phyloP scores from a whole-genome alignment of 2,329 filamentous ascomycete genomes.

The Myriosclerotinia duriaeana region DNA sequence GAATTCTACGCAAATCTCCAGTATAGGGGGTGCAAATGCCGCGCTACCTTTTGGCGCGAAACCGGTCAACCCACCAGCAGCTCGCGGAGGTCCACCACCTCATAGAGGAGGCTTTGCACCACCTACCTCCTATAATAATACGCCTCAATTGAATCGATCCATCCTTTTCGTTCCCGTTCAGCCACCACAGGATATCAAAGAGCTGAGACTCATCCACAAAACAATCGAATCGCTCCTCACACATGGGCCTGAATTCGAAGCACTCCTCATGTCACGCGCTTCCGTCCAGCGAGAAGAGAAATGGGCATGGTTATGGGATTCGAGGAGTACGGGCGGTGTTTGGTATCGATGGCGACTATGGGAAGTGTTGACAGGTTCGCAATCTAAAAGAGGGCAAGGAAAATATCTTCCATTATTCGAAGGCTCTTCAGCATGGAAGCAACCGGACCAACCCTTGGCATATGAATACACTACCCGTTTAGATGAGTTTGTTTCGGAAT shows the following conservation, averaged over 20 bases:
- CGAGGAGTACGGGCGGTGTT: constrained; percentile 72
- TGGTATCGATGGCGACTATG: constrained; percentile 94
- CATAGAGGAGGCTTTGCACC: constrained; percentile 70
- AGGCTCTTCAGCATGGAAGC: constrained; percentile 72
- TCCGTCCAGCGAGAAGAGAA: constrained; percentile 83
- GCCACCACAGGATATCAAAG: constrained; percentile 73
- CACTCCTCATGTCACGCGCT: constrained; percentile 81
- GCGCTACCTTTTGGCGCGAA: constrained; percentile 78
- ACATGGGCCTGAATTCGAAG: constrained; percentile 85
- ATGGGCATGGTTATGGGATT: constrained; percentile 93
- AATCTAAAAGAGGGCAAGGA: constrained; percentile 47
- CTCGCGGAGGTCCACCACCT: constrained; percentile 48
- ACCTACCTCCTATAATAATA: constrained; percentile 64
- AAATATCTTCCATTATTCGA: constrained; percentile 71
- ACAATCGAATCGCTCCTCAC: constrained; percentile 77
- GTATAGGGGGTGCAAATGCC: constrained; percentile 41
- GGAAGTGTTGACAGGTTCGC: constrained; percentile 73
- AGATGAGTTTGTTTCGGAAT: constrained; percentile 77
- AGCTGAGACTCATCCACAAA: constrained; percentile 81
- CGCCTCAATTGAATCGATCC: constrained; percentile 43
- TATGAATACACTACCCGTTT: constrained; percentile 79
- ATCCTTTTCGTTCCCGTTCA: constrained; percentile 70
- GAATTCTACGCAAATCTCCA: constrained; percentile 48
- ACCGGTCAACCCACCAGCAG: constrained; percentile 50
- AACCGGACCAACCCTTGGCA: constrained; percentile 68